A percentile compares a stretch with the other conserved stretches of the same genome.
These are phyloP conservation scores for Cercophora samala DNA, from an alignment of 495 filamentous ascomycete genomes.

Conservation along the genomic window DNA sequence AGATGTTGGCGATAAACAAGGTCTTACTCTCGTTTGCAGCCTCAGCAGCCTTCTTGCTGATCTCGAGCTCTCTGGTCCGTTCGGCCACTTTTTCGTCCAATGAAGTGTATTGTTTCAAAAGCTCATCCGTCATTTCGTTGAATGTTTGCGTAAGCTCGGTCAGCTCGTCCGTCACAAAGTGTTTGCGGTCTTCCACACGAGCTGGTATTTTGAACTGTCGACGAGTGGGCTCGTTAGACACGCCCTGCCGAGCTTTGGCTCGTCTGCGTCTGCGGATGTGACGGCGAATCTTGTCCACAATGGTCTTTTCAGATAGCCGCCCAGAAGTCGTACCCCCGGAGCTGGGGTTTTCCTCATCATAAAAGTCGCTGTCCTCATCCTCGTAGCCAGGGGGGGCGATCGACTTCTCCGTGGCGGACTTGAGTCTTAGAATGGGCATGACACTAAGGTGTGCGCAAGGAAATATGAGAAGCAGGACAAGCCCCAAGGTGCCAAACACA, in stretches of 20 bases:
- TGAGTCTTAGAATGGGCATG: conserved; percentile 72
- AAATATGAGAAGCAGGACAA: conserved; percentile 62
- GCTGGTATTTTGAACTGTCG: conserved; percentile 76
- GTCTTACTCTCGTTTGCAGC: conserved; percentile 93
- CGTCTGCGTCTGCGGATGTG: conserved; percentile 28
- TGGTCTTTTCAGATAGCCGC: conserved; percentile 39
- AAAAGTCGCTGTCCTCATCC: conserved; percentile 40
- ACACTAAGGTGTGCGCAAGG: conserved; percentile 78
- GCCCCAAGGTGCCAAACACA: conserved; percentile 75
- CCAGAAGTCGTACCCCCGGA: conserved; percentile 36
- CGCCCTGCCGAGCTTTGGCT: conserved; percentile 31
- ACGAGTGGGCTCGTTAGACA: conserved; percentile 46
- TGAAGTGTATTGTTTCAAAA: conserved; percentile 77
- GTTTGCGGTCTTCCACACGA: conserved; percentile 71
- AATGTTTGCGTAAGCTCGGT: conserved; percentile 84
- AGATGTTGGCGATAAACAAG: conserved; percentile 92
- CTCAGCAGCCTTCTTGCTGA: conserved; percentile 86
- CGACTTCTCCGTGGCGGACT: conserved; percentile 73
- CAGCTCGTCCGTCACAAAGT: conserved; percentile 77
- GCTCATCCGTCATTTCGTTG: conserved; percentile 91
- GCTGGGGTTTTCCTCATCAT: conserved; percentile 45
- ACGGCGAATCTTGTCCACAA: conserved; percentile 36
- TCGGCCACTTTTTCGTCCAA: conserved; percentile 81
- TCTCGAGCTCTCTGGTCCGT: conserved; percentile 78
- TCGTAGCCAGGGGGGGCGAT: conserved; percentile 61